Evolutionary conservation across 192 early-diverging fungal genomes (phyloP).

Genomic region (Gonapodya prolifera): DNA sequence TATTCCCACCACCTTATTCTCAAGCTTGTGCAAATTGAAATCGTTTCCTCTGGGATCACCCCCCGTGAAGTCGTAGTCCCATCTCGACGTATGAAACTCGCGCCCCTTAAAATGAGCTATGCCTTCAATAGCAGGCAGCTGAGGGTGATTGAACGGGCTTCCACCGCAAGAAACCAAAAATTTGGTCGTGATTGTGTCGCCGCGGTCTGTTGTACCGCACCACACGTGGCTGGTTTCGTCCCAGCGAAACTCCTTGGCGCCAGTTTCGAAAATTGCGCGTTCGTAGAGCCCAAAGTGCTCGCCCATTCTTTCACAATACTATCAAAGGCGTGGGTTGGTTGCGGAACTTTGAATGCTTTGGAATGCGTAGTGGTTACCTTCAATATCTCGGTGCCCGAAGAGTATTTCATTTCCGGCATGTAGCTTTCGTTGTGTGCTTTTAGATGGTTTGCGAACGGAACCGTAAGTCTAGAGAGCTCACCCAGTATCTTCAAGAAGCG

Average conservation of each 20-base stretch:
- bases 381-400: too few relatives aligned
- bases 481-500: too few relatives aligned
- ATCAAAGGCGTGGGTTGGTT: too few relatives aligned
- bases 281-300: background rate
- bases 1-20: background rate
- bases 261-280: background rate
- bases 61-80: constrained; percentile 2
- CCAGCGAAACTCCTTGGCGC: background rate
- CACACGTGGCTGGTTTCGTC: background rate
- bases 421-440: too few relatives aligned
- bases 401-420: background rate
- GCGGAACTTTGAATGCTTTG: too few relatives aligned
- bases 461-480: too few relatives aligned
- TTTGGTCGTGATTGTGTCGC: background rate
- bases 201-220: background rate
- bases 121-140: background rate
- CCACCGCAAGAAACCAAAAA: background rate
- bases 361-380: too few relatives aligned
- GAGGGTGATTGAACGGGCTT: background rate
- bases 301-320: background rate
- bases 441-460: too few relatives aligned
- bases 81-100: background rate
- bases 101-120: background rate
- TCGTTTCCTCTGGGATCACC: background rate
- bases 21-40: background rate